These are phyloP conservation scores for Colletotrichum sp. DNA, from an alignment of 2,329 filamentous ascomycete species.

Conservation along the genomic window DNA sequence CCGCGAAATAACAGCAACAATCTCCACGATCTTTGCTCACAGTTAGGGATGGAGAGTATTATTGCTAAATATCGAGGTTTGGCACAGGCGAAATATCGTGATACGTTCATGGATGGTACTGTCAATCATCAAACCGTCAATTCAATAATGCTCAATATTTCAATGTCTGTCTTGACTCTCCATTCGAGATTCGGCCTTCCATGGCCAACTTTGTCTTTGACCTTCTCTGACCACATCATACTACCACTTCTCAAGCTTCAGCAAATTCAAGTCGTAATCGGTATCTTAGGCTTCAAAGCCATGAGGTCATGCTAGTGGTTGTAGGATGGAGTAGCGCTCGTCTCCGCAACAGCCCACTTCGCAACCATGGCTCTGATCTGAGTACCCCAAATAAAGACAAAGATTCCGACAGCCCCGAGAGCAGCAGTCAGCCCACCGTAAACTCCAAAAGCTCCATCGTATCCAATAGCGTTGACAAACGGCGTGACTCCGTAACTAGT, in stretches of 20 bases:
- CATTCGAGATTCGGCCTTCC: no score
- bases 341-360: background rate
- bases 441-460: conserved; percentile 35
- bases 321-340: background rate
- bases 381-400: conserved; percentile 37
- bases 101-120: no score
- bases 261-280: background rate
- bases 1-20: rapidly evolving
- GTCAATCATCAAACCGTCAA: background rate
- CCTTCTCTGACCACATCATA: background rate
- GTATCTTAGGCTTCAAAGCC: background rate
- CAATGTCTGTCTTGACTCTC: no score
- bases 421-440: conserved; percentile 35
- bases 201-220: no score
- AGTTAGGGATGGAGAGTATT: no score
- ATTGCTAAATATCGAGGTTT: no score
- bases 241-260: background rate
- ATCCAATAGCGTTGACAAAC: conserved; percentile 30
- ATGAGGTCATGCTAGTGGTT: background rate
- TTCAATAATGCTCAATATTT: background rate
- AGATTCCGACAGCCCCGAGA: conserved; percentile 31
- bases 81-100: no score
- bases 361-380: conserved; percentile 25
- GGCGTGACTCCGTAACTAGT: conserved; percentile 30
- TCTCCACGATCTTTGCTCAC: no score